Evolutionary conservation across 2,329 filamentous ascomycete genomes (phyloP), one percentile per base, ranked within the genome.

Genomic region (Sarocladiaceae sp.): DNA sequence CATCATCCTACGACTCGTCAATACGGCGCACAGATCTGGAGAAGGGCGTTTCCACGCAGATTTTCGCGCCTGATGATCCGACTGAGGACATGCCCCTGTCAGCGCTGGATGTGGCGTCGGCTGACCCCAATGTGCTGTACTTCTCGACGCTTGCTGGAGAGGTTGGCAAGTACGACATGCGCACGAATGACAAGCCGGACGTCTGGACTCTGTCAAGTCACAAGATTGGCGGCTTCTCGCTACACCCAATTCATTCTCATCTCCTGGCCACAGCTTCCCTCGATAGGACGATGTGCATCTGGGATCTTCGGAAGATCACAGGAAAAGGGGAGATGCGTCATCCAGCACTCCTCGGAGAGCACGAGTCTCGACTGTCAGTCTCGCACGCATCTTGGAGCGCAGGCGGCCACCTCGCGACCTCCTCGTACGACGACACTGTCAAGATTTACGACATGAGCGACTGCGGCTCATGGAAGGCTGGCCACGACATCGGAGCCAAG

Each of bases 211-310:
- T 97, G 0, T 88, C 86, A 0, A 91, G 95, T 51, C 92, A 96
- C 67, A 99, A 99, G 64, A 97, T 99, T 51, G 94, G 94, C 17
- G 94, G 94, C 1, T 97, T 97, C 68, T 88, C 86, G 0, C 69
- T 97, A 2, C 86, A 95, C 60, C 93, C 94, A 0, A 67, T 85
- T 0, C 80, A 90, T 2, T 85, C 91, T 0, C 88, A 97, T 62
- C 81, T 96, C 3, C 70, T 96, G 0, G 90, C 91, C 0, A 97
- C 94, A 0, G 94, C 92, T 0, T 95, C 90, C 0, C 75, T 99
- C 0, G 94, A 99, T 64, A 82, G 93, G 2, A 95, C 86, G 0
- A 72, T 99, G 61, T 93, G 92, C 61, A 79, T 99, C 2, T 99
- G 94, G 94, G 94, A 99, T 61, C 62, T 96, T 36, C 82, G 94